Percentiles rank a stretch among this genome's conserved stretches.
These are phyloP conservation scores for Calonectria ilicicola DNA, from an alignment of 2,329 filamentous ascomycete genomes.

Conservation along the genomic window DNA sequence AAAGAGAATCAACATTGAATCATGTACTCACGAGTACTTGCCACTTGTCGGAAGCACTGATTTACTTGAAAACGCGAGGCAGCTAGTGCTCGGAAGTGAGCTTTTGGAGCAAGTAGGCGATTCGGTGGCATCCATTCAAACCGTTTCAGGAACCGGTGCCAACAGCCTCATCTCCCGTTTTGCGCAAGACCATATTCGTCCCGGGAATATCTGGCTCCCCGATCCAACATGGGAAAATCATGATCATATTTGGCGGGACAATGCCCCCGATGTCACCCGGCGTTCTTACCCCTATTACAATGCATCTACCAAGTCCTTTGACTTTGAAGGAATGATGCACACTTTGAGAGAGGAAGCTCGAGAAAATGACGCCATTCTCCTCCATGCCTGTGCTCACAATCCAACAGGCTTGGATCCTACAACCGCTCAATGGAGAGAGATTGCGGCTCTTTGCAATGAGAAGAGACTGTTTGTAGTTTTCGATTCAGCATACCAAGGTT, in stretches of 20 bases:
- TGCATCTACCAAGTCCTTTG: conserved; percentile 34
- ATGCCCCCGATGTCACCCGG: conserved; percentile 36
- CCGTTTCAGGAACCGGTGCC: conserved; percentile 51
- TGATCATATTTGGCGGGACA: conserved; percentile 45
- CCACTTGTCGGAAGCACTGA: neutral
- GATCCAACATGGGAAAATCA: conserved; percentile 62
- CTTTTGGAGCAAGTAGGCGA: neutral
- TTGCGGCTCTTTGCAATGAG: conserved; percentile 46
- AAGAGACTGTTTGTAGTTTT: conserved; percentile 50
- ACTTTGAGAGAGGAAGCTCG: conserved; percentile 39
- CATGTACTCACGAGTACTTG: neutral
- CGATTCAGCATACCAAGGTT: conserved; percentile 54
- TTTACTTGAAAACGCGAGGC: neutral
- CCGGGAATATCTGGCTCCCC: conserved; percentile 44
- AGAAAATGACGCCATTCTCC: conserved; percentile 46
- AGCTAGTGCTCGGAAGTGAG: neutral
- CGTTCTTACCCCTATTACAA: conserved; percentile 48
- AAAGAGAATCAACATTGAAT: neutral
- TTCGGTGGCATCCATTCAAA: conserved; percentile 47
- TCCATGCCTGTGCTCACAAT: conserved; percentile 55
- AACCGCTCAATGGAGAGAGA: conserved; percentile 47
- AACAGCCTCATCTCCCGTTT: conserved; percentile 46
- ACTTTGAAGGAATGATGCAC: conserved; percentile 46
- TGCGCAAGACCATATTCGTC: conserved; percentile 33
- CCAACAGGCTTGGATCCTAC: conserved; percentile 52